Evolutionary conservation across 805 yeast genomes (phyloP).

Genomic region (Candida pseudofarinosa): DNA sequence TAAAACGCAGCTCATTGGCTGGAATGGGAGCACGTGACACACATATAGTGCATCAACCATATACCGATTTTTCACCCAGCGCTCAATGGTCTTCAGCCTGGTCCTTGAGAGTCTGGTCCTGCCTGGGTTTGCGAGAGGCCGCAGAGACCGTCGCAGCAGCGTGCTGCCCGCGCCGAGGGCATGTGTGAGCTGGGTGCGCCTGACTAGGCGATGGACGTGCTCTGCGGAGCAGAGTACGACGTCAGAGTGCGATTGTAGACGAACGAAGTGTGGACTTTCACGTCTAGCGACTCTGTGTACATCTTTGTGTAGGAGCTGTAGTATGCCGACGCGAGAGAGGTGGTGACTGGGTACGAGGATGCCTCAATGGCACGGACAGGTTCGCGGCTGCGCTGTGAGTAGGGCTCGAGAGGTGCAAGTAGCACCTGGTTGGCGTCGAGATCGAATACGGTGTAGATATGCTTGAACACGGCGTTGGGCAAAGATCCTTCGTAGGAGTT

Average conservation of each 20-base stretch:
- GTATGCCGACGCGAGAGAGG: conserved; percentile 9
- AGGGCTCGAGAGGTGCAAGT: conserved; percentile 1
- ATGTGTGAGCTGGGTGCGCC: no score
- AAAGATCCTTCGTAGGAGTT: conserved; percentile 11
- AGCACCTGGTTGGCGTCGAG: conserved; percentile 11
- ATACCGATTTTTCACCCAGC: no score
- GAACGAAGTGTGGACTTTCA: background rate
- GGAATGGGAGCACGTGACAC: no score
- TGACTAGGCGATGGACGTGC: background rate
- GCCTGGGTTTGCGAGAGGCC: no score
- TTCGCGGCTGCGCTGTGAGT: background rate
- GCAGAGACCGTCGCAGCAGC: no score
- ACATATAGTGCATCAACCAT: no score
- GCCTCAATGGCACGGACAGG: background rate
- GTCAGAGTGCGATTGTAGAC: background rate
- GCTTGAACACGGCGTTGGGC: conserved; percentile 14
- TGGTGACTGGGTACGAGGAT: conserved; percentile 11
- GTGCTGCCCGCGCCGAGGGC: no score
- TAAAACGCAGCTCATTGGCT: conserved; percentile 2
- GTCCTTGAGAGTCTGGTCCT: no score
- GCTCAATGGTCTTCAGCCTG: no score
- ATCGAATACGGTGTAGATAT: conserved; percentile 15
- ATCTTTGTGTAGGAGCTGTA: conserved; percentile 9
- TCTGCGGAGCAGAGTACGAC: background rate
- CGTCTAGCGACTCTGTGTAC: conserved; percentile 4